Evolutionary conservation across 1,284 basidiomycete species (phyloP).

Genomic region (Boletus sp.): DNA sequence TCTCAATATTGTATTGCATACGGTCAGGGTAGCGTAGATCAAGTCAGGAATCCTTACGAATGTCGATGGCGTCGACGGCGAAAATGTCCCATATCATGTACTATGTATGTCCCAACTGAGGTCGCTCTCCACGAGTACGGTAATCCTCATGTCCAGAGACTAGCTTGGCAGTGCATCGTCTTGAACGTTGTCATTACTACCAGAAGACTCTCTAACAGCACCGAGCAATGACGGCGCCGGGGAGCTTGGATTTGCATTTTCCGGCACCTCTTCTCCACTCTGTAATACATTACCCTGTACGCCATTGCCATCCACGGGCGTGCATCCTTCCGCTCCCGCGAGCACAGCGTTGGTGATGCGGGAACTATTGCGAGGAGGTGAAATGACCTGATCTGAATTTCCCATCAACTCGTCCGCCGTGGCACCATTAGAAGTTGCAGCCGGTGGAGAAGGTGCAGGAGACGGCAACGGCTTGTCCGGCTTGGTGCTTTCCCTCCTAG

Average conservation of each 20-base stretch:
- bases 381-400: slow-evolving; percentile 23
- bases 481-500: slow-evolving; percentile 34
- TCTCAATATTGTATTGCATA: not conserved
- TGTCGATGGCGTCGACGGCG: slow-evolving; percentile 9
- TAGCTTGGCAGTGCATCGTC: slow-evolving; percentile 17
- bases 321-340: slow-evolving; percentile 13
- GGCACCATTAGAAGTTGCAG: slow-evolving; percentile 13
- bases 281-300: slow-evolving; percentile 7
- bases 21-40: slow-evolving; percentile 27
- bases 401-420: slow-evolving; percentile 17
- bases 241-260: slow-evolving; percentile 13
- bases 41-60: slow-evolving; percentile 20
- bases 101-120: not conserved
- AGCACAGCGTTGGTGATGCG: slow-evolving; percentile 12
- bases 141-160: slow-evolving; percentile 17
- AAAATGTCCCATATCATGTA: slow-evolving; percentile 9
- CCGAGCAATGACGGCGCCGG: slow-evolving; percentile 8
- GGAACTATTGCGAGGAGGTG: slow-evolving; percentile 27
- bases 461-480: slow-evolving; percentile 38
- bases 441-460: slow-evolving; percentile 31
- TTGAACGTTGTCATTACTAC: slow-evolving; percentile 18
- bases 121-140: slow-evolving; percentile 14
- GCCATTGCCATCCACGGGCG: slow-evolving; percentile 14
- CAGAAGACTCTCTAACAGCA: slow-evolving; percentile 6
- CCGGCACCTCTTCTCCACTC: slow-evolving; percentile 13